These are phyloP conservation scores for Geranomyces variabilis DNA, from an alignment of 192 early-diverging fungal species.

Conservation along the genomic window DNA sequence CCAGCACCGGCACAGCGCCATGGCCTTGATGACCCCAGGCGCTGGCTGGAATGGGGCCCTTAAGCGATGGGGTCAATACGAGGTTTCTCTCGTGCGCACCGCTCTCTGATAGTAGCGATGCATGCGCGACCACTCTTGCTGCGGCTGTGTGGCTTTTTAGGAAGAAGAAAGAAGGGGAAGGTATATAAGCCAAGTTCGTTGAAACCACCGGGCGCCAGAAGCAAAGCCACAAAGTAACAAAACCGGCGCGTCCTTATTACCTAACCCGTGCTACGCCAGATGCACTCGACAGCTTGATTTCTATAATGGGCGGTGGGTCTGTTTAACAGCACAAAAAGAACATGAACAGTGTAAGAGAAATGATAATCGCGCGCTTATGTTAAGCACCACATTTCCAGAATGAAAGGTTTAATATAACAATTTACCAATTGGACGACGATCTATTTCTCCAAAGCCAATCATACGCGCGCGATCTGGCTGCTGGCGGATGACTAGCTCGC, in stretches of 20 bases:
- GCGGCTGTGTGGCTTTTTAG: slow-evolving; percentile 6
- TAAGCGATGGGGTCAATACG: slow-evolving; percentile 26
- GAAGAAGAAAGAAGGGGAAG: slow-evolving; percentile 14
- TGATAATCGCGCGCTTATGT: no score
- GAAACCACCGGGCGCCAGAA: slow-evolving; percentile 14
- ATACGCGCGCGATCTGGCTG: slow-evolving; percentile 45
- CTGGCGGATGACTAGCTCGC: slow-evolving; percentile 41
- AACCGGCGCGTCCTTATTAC: slow-evolving; percentile 9
- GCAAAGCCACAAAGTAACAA: background rate
- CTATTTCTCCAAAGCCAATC: slow-evolving; percentile 51
- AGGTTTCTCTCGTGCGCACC: slow-evolving; percentile 32
- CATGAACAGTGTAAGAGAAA: background rate
- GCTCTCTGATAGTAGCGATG: slow-evolving; percentile 27
- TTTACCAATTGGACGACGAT: slow-evolving; percentile 33
- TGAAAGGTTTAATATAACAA: no score
- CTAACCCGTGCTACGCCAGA: slow-evolving; percentile 9
- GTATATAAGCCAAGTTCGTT: slow-evolving; percentile 32
- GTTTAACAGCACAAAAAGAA: slow-evolving; percentile 4
- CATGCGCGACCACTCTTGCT: slow-evolving; percentile 27
- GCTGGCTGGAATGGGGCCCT: background rate
- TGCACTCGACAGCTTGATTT: slow-evolving; percentile 26
- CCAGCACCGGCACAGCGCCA: background rate
- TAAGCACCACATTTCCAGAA: no score
- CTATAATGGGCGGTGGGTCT: slow-evolving; percentile 45
- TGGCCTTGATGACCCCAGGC: slow-evolving; percentile 13